A percentile compares a stretch with the other conserved stretches of the same genome.
Evolutionary conservation across 2,329 filamentous ascomycete species (phyloP).

Genomic region (Diatrype stigma): DNA sequence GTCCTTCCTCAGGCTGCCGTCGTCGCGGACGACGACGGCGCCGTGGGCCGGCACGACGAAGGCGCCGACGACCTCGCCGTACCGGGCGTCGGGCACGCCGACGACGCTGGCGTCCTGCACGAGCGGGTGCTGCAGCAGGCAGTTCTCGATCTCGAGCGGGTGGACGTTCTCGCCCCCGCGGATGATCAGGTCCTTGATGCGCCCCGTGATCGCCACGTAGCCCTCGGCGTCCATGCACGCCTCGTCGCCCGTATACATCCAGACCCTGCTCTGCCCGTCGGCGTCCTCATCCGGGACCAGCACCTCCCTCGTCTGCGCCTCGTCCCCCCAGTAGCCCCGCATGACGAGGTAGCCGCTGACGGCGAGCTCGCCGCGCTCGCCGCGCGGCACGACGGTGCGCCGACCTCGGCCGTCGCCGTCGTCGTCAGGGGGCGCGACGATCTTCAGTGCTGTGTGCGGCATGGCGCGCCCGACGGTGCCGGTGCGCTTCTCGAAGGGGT

Average conservation of each 20-base stretch:
- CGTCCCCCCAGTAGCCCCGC: slow-evolving; percentile 85
- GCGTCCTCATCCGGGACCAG: slow-evolving; percentile 42
- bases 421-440: slow-evolving; percentile 69
- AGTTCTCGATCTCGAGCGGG: slow-evolving; percentile 89
- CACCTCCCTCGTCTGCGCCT: slow-evolving; percentile 63
- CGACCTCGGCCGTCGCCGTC: no score
- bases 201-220: slow-evolving; percentile 82
- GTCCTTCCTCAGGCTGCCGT: slow-evolving; percentile 23
- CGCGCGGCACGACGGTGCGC: slow-evolving; percentile 54
- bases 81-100: slow-evolving; percentile 73
- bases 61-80: slow-evolving; percentile 83
- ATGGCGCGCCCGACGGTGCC: slow-evolving; percentile 74
- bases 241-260: slow-evolving; percentile 95
- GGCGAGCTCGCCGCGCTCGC: slow-evolving; percentile 73
- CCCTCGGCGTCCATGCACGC: slow-evolving; percentile 78
- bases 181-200: slow-evolving; percentile 95
- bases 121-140: slow-evolving; percentile 66
- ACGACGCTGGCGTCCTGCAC: slow-evolving; percentile 78
- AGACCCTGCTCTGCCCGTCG: slow-evolving; percentile 51
- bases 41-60: slow-evolving; percentile 61
- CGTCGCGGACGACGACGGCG: slow-evolving; percentile 26
- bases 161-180: slow-evolving; percentile 94
- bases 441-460: slow-evolving; percentile 73
- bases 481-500: slow-evolving; percentile 69
- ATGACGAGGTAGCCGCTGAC: slow-evolving; percentile 83